Evolutionary conservation across 1,284 basidiomycete species (phyloP).

Genomic region (Cryptococcus sp.): DNA sequence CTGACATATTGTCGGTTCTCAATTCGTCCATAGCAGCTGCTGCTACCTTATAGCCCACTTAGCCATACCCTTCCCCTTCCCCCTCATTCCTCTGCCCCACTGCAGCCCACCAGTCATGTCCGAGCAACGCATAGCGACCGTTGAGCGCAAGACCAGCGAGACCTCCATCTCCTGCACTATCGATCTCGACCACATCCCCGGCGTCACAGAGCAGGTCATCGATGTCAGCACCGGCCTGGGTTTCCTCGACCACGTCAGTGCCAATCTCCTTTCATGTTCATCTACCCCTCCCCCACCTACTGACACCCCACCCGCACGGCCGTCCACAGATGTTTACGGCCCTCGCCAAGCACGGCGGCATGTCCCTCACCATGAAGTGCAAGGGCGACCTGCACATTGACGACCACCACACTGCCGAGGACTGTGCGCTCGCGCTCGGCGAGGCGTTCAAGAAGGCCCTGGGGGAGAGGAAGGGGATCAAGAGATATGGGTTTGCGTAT

Average conservation of each 20-base stretch:
- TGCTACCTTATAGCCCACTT: not conserved
- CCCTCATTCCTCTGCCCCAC: not conserved
- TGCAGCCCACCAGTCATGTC: slow-evolving; percentile 34
- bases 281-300: too few relatives aligned
- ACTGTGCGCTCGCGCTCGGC: slow-evolving; percentile 87
- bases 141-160: slow-evolving; percentile 87
- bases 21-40: not conserved
- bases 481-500: slow-evolving; percentile 92
- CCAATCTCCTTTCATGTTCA: not conserved
- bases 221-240: slow-evolving; percentile 92
- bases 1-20: not conserved
- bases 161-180: slow-evolving; percentile 82
- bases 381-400: slow-evolving; percentile 97
- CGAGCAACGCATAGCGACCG: slow-evolving; percentile 57
- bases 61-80: not conserved
- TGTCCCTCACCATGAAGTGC: slow-evolving; percentile 85
- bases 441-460: slow-evolving; percentile 93
- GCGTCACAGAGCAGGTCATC: slow-evolving; percentile 67
- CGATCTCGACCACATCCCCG: slow-evolving; percentile 75
- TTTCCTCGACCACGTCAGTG: slow-evolving; percentile 90
- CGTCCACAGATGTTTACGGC: slow-evolving; percentile 81
- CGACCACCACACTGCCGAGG: slow-evolving; percentile 99
- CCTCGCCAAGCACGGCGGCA: slow-evolving; percentile 87
- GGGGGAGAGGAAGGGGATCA: slow-evolving; percentile 91
- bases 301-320: not conserved